A percentile compares a stretch with the other conserved stretches of the same genome.
Conservation (phyloP, 257 asterid genomes). For the Nicotiana undulata region DNA sequence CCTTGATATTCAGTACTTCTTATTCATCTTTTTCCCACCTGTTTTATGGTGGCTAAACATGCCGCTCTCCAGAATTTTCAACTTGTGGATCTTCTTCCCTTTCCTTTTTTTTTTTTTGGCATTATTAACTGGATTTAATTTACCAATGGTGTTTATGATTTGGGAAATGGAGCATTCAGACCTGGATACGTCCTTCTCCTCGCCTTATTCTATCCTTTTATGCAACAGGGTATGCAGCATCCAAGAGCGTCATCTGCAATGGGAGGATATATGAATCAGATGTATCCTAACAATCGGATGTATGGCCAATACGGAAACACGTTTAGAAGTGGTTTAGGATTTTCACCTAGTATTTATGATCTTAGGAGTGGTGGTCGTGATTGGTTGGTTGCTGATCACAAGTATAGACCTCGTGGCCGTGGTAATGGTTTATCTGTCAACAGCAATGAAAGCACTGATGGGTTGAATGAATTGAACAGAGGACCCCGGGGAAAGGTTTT, state of each 20-base stretch:
- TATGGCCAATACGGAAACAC: slow-evolving; percentile 24
- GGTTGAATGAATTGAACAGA: slow-evolving; percentile 33
- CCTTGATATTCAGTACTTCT: background rate
- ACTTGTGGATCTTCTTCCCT: background rate
- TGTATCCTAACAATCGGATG: slow-evolving; percentile 25
- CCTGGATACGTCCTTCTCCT: background rate
- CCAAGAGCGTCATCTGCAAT: slow-evolving; percentile 18
- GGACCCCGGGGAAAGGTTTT: slow-evolving; percentile 35
- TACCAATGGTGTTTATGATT: background rate
- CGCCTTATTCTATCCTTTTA: too few species aligned
- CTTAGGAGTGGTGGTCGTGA: slow-evolving; percentile 20
- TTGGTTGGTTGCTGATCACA: slow-evolving; percentile 28
- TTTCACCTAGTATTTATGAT: slow-evolving; percentile 14
- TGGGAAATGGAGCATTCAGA: background rate
- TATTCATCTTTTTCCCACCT: background rate
- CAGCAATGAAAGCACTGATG: slow-evolving; percentile 24
- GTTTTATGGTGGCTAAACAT: background rate
- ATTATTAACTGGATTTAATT: background rate
- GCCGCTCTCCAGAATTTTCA: too few species aligned
- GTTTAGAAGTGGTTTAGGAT: slow-evolving; percentile 19
- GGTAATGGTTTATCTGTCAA: slow-evolving; percentile 14
- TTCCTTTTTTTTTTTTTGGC: too few species aligned
- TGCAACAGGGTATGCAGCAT: slow-evolving; percentile 32
- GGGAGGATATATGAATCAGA: slow-evolving; percentile 23
- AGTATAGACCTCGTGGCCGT: slow-evolving; percentile 25